phyloP scores from a whole-genome alignment of 495 filamentous ascomycete genomes.

The Penicillium maclennaniae region DNA sequence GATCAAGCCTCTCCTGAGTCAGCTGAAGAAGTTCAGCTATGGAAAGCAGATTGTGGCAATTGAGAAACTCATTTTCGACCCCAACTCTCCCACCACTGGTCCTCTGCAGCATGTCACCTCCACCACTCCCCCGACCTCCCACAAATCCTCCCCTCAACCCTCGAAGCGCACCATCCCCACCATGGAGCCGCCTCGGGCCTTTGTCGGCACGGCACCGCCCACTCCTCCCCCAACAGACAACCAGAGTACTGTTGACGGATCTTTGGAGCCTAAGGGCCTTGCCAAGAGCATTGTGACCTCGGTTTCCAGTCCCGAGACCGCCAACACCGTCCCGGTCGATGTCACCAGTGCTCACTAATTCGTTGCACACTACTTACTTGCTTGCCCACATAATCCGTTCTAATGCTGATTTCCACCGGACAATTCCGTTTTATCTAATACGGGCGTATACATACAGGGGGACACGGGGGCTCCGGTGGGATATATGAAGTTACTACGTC shows the following conservation, averaged over 20 bases:
- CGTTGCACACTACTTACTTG: constrained; percentile 23
- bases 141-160: constrained; percentile 46
- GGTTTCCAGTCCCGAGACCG: constrained; percentile 32
- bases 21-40: constrained; percentile 68
- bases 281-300: constrained; percentile 35
- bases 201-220: constrained; percentile 39
- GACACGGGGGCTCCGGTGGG: constrained; percentile 17
- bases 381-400: constrained; percentile 37
- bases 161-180: constrained; percentile 34
- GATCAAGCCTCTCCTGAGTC: constrained; percentile 68
- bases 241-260: constrained; percentile 29
- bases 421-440: constrained; percentile 34
- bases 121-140: constrained; percentile 43
- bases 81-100: constrained; percentile 21
- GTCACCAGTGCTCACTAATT: constrained; percentile 29
- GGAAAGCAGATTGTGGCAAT: constrained; percentile 78
- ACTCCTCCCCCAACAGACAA: constrained; percentile 45
- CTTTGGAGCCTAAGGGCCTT: constrained; percentile 32
- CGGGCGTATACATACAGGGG: constrained; percentile 45
- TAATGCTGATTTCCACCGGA: constrained; percentile 24
- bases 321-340: constrained; percentile 30
- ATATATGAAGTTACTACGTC: constrained; percentile 28
- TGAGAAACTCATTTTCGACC: constrained; percentile 56
- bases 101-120: constrained; percentile 29
- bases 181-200: constrained; percentile 27